Evolutionary conservation across 331 rosid genomes (phyloP).

Genomic region (Pyrus hybrid): DNA sequence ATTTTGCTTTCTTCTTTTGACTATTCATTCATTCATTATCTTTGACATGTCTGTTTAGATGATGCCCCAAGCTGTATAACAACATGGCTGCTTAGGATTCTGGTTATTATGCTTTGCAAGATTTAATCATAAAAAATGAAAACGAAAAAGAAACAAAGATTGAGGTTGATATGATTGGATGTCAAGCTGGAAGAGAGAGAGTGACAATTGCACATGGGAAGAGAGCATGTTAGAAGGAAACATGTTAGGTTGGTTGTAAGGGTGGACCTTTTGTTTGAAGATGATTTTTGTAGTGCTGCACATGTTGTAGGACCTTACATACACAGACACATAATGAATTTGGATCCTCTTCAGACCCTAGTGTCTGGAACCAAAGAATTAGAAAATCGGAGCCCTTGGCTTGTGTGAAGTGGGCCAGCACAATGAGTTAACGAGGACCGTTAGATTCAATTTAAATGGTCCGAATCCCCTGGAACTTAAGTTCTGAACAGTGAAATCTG

Average conservation of each 20-base stretch:
- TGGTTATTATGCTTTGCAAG: neutral
- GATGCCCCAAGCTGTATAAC: neutral
- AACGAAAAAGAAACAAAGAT: neutral
- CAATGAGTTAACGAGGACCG: no score
- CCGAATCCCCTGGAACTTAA: no score
- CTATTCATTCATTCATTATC: neutral
- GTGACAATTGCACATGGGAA: conserved; percentile 11
- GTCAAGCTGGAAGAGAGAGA: conserved; percentile 3
- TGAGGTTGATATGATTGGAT: neutral
- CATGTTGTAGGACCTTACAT: no score
- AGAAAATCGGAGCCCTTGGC: no score
- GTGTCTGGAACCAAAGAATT: no score
- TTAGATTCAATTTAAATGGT: no score
- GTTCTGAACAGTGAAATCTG: no score
- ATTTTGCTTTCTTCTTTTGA: neutral
- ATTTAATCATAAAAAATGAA: neutral
- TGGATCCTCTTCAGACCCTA: no score
- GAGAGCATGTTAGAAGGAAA: neutral
- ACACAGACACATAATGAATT: no score
- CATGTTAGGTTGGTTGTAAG: conserved; percentile 12
- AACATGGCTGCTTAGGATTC: neutral
- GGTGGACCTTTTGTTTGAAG: neutral
- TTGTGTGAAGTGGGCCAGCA: no score
- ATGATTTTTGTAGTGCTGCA: no score
- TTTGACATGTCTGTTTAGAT: neutral